These are phyloP conservation scores for Acephala macrosclerotiorum DNA, from an alignment of 2,329 filamentous ascomycete species.

Conservation along the genomic window DNA sequence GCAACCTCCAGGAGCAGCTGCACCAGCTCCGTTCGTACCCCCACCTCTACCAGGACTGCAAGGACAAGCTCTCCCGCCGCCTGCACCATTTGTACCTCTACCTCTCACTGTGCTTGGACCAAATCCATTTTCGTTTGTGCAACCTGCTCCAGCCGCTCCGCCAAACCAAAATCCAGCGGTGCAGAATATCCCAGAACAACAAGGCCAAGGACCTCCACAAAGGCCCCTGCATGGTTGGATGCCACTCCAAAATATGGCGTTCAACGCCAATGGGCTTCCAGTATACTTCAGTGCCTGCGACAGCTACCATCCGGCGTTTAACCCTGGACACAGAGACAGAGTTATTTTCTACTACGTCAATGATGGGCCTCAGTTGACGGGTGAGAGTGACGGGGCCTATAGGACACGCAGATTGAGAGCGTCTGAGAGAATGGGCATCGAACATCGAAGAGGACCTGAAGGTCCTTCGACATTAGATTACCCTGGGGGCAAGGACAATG, in stretches of 20 bases:
- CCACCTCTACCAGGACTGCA: no score
- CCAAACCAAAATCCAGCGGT: no score
- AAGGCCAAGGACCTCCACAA: neutral
- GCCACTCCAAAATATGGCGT: neutral
- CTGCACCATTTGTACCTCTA: no score
- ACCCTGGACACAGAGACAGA: neutral
- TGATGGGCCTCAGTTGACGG: conserved; percentile 11
- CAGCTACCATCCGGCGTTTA: neutral
- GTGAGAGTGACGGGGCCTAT: neutral
- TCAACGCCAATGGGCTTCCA: neutral
- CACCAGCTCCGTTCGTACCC: no score
- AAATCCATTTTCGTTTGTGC: no score
- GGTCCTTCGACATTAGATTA: neutral
- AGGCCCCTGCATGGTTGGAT: neutral
- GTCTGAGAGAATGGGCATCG: conserved; percentile 10
- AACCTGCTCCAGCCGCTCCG: no score
- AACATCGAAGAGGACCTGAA: conserved; percentile 4
- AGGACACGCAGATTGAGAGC: conserved; percentile 4
- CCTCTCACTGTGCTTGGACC: no score
- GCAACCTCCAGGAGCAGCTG: no score
- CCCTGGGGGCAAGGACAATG: neutral
- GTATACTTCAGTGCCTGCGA: neutral
- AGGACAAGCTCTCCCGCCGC: no score
- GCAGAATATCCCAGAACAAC: neutral
- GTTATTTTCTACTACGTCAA: conserved; percentile 13